Percentiles rank a stretch among this genome's conserved stretches.
Evolutionary conservation across 805 yeast species (phyloP).

Genomic region (Yamadazyma sp.): DNA sequence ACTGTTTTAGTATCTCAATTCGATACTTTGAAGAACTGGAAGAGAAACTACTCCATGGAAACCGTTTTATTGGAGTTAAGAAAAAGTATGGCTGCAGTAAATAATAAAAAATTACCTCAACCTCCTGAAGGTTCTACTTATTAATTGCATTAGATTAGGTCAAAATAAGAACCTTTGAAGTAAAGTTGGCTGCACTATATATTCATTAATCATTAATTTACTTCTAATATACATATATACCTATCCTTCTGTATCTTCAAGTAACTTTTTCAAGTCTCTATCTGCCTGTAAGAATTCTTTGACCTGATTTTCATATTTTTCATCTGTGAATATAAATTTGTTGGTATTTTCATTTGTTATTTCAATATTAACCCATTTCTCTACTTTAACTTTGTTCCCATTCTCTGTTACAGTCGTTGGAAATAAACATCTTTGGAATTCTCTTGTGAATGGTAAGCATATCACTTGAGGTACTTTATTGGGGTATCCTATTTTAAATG

Average conservation of each 20-base stretch:
- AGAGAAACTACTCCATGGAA: conserved; percentile 88
- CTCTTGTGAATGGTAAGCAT: conserved; percentile 41
- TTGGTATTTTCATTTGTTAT: conserved; percentile 34
- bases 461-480: conserved; percentile 33
- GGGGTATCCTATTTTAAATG: conserved; percentile 26
- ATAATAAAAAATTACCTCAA: conserved; percentile 82
- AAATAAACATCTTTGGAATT: conserved; percentile 39
- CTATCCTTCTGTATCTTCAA: conserved; percentile 25
- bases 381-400: conserved; percentile 23
- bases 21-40: conserved; percentile 79
- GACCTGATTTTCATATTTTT: conserved; percentile 24
- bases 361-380: conserved; percentile 39
- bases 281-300: conserved; percentile 37
- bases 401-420: conserved; percentile 17
- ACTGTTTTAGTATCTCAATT: conserved; percentile 44
- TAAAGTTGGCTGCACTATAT: no score
- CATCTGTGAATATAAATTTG: conserved; percentile 19
- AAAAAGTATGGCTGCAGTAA: conserved; percentile 75
- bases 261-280: conserved; percentile 30
- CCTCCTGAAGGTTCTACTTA: conserved; percentile 87
- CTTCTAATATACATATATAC: no score
- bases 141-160: conserved; percentile 10
- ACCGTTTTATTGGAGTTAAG: conserved; percentile 85
- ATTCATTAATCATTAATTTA: no score
- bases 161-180: neutral